A percentile compares a stretch with the other conserved stretches of the same genome.
Evolutionary conservation across 805 yeast species (phyloP).

Genomic region (Metschnikowia koreensis): DNA sequence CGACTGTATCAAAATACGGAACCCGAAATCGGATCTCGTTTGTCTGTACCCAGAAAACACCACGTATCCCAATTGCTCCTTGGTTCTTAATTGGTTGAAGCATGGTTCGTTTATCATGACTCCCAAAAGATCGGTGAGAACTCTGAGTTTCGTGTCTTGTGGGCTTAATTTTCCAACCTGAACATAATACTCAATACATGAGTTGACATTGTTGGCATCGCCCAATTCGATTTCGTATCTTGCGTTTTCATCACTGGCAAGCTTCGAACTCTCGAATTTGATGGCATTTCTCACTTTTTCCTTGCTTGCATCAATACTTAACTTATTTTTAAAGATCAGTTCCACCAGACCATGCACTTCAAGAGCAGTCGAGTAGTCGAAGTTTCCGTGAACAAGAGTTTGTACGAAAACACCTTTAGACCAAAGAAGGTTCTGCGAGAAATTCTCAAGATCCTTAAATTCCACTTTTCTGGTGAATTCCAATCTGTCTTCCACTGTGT

Average conservation of each 20-base stretch:
- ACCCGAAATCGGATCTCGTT: conserved; percentile 70
- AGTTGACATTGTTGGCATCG: conserved; percentile 74
- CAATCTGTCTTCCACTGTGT: conserved; percentile 62
- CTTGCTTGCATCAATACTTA: conserved; percentile 20
- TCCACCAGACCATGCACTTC: conserved; percentile 46
- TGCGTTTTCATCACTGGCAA: conserved; percentile 39
- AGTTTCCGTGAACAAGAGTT: conserved; percentile 76
- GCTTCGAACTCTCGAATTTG: conserved; percentile 36
- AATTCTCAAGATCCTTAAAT: conserved; percentile 50
- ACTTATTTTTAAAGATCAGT: conserved; percentile 26
- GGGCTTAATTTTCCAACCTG: conserved; percentile 51
- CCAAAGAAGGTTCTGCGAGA: conserved; percentile 46
- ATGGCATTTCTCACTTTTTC: conserved; percentile 14
- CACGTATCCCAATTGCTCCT: conserved; percentile 93
- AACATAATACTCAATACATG: conserved; percentile 75
- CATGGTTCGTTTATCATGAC: conserved; percentile 84
- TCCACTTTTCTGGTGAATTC: conserved; percentile 43
- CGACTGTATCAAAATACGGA: conserved; percentile 76
- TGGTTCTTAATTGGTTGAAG: conserved; percentile 84
- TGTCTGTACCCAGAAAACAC: conserved; percentile 75
- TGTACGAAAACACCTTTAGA: conserved; percentile 64
- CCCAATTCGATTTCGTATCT: conserved; percentile 51
- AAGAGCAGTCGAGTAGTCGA: conserved; percentile 50
- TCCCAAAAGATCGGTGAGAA: conserved; percentile 59
- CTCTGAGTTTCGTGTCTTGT: conserved; percentile 36